Evolutionary conservation across 2,329 filamentous ascomycete species (phyloP).

Genomic region (Aspergillus unguis): DNA sequence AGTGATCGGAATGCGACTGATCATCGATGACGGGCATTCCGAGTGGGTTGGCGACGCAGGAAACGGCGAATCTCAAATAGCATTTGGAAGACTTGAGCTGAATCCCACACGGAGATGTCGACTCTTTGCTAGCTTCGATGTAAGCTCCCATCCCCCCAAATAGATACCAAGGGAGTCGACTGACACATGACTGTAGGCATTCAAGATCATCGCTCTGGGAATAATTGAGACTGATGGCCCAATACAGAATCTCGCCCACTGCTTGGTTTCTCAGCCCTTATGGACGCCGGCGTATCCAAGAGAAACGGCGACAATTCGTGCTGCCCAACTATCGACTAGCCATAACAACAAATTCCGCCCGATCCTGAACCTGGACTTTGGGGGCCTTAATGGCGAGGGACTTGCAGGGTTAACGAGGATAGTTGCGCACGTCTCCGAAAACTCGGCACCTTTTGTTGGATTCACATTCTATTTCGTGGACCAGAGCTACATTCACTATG

Average conservation of each 20-base stretch:
- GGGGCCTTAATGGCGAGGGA: neutral
- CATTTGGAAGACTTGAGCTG: neutral
- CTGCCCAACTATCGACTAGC: neutral
- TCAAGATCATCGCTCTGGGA: constrained; percentile 5
- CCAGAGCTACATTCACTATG: neutral
- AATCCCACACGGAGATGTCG: neutral
- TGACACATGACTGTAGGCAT: neutral
- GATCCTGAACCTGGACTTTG: constrained; percentile 6
- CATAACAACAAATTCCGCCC: neutral
- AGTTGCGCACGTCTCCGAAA: neutral
- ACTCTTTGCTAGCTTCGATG: neutral
- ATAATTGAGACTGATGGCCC: neutral
- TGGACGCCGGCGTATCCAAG: constrained; percentile 5
- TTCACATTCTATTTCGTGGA: constrained; percentile 1
- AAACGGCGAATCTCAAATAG: neutral
- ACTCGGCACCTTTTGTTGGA: neutral
- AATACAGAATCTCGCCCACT: no score
- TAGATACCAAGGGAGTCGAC: neutral
- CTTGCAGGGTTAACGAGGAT: constrained; percentile 5
- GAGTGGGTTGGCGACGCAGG: neutral
- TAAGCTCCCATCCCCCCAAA: neutral
- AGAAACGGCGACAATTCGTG: neutral
- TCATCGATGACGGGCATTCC: neutral
- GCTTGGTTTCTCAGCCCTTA: neutral
- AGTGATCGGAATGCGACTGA: neutral